Percentiles rank a stretch among this genome's conserved stretches.
Conservation (phyloP, 768 basidiomycete genomes). For the Suillus hirtellus region DNA sequence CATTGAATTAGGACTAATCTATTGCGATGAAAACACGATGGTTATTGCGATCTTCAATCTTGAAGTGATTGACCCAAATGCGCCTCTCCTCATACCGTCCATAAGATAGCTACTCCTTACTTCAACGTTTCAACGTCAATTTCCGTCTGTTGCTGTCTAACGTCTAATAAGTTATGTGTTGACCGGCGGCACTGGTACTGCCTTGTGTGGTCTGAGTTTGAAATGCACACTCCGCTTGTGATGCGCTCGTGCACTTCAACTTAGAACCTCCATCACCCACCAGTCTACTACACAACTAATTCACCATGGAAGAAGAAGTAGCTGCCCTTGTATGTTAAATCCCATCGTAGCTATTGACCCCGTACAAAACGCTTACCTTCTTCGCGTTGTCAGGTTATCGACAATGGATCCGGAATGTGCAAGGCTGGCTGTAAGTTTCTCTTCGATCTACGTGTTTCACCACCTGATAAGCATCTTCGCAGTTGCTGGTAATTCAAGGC, state of each 20-base stretch:
- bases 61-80: neutral
- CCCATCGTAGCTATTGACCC: constrained; percentile 3
- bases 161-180: neutral
- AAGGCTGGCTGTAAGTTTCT: constrained; percentile 91
- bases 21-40: neutral
- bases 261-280: constrained; percentile 18
- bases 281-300: constrained; percentile 24
- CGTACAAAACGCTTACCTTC: constrained; percentile 6
- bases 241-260: neutral
- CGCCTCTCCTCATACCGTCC: neutral
- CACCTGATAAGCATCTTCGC: constrained; percentile 24
- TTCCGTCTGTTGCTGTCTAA: neutral
- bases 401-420: constrained; percentile 99
- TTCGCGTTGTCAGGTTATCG: constrained; percentile 62
- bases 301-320: constrained; percentile 64
- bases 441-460: constrained; percentile 11
- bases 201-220: constrained; percentile 6
- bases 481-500: constrained; percentile 59
- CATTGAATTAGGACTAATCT: neutral
- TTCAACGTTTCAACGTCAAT: neutral
- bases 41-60: neutral
- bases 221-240: constrained; percentile 7
- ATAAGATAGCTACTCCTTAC: neutral
- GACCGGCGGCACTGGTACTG: neutral
- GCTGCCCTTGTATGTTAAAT: constrained; percentile 48